phyloP scores from a whole-genome alignment of 768 basidiomycete species.

The Auriscalpium orientale region DNA sequence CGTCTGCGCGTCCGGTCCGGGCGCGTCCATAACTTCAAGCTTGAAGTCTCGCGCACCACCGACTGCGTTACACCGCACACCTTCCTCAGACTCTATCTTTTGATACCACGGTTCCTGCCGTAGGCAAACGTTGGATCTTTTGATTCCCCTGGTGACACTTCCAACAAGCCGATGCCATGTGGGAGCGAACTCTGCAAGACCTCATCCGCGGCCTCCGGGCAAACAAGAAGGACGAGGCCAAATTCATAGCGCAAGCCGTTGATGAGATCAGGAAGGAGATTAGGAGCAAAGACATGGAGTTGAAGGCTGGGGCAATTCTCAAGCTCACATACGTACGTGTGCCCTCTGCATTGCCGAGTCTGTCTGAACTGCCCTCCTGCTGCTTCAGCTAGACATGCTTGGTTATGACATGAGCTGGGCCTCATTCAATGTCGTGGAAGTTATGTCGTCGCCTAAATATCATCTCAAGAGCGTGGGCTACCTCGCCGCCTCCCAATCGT shows the following conservation, averaged over 20 bases:
- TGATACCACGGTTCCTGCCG: too few relatives aligned
- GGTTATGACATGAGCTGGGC: conserved; percentile 94
- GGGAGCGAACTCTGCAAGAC: conserved; percentile 94
- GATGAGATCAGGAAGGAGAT: conserved; percentile 91
- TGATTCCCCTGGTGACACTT: conserved; percentile 17
- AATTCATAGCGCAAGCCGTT: conserved; percentile 89
- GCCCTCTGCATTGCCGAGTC: conserved; percentile 6
- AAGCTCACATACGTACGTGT: conserved; percentile 92
- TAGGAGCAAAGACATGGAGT: conserved; percentile 89
- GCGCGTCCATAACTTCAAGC: too few relatives aligned
- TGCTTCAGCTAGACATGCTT: conserved; percentile 85
- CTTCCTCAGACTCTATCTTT: too few relatives aligned
- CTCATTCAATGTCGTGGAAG: conserved; percentile 94
- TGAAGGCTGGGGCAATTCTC: conserved; percentile 91
- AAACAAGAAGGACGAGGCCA: conserved; percentile 88
- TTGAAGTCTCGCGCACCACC: too few relatives aligned
- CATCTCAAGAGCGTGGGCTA: conserved; percentile 96
- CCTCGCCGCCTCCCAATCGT: conserved; percentile 87
- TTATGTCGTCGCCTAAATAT: conserved; percentile 89
- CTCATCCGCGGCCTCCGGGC: conserved; percentile 92
- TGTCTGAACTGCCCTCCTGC: conserved; percentile 1
- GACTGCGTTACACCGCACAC: too few relatives aligned
- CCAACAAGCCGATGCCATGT: conserved; percentile 46
- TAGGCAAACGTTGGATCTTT: background rate
- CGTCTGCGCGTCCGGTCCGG: too few relatives aligned